These are phyloP conservation scores for Drechslerella coelobrocha DNA, from an alignment of 2,329 filamentous ascomycete genomes.

Conservation along the genomic window DNA sequence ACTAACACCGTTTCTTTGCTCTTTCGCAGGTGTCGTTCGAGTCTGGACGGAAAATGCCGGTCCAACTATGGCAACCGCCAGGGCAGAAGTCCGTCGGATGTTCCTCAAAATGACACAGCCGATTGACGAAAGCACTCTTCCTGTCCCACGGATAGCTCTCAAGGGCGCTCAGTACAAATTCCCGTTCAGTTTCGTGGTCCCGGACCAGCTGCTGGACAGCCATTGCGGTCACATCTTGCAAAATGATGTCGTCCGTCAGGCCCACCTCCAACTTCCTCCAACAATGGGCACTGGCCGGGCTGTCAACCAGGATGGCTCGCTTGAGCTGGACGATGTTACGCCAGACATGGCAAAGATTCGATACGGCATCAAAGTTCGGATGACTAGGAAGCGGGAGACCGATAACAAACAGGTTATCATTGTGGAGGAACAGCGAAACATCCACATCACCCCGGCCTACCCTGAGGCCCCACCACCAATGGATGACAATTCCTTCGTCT, in stretches of 20 bases:
- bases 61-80: conserved; percentile 50
- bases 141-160: conserved; percentile 64
- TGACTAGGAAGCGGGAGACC: conserved; percentile 59
- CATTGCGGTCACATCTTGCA: conserved; percentile 65
- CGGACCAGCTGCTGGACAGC: conserved; percentile 67
- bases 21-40: conserved; percentile 51
- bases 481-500: conserved; percentile 62
- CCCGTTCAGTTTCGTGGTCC: conserved; percentile 70
- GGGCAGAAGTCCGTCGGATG: conserved; percentile 49
- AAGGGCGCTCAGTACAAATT: conserved; percentile 66
- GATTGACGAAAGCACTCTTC: conserved; percentile 64
- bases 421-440: conserved; percentile 63
- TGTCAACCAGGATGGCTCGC: conserved; percentile 61
- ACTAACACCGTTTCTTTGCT: conserved; percentile 11
- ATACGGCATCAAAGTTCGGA: conserved; percentile 64
- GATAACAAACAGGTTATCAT: conserved; percentile 60
- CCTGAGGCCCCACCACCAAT: conserved; percentile 67
- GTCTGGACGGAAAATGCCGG: conserved; percentile 54
- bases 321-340: conserved; percentile 67
- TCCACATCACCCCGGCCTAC: conserved; percentile 67
- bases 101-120: conserved; percentile 71
- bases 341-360: conserved; percentile 69
- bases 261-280: conserved; percentile 68
- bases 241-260: conserved; percentile 63
- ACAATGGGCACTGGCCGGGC: conserved; percentile 67